phyloP scores from a whole-genome alignment of 768 basidiomycete genomes.

The Leccinum variicolor region DNA sequence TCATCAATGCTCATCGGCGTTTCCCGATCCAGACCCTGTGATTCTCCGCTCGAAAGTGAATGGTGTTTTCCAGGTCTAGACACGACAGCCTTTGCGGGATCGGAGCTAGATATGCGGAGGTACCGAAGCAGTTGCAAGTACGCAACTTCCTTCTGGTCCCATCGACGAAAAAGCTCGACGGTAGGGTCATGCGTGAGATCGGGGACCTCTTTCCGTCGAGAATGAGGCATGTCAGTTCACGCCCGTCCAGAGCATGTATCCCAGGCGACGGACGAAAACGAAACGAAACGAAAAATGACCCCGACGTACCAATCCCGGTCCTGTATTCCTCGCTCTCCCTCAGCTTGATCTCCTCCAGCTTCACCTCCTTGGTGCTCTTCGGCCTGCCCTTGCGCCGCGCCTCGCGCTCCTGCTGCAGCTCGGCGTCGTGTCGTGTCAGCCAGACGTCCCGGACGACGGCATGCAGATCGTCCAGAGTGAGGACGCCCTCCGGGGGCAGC shows the following conservation, averaged over 20 bases:
- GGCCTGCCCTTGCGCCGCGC: conserved; percentile 71
- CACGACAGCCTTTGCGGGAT: conserved; percentile 45
- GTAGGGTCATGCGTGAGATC: conserved; percentile 74
- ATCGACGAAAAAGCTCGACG: conserved; percentile 66
- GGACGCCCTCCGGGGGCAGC: conserved; percentile 53
- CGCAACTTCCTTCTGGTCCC: conserved; percentile 75
- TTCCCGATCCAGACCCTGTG: conserved; percentile 16
- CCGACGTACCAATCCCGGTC: conserved; percentile 67
- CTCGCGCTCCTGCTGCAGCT: conserved; percentile 57
- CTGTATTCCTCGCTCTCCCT: conserved; percentile 71
- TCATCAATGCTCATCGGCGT: conserved; percentile 27
- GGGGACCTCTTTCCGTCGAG: conserved; percentile 54
- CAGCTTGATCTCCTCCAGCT: conserved; percentile 67
- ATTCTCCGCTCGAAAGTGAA: conserved; percentile 22
- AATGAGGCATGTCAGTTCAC: background rate
- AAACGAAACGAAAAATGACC: conserved; percentile 18
- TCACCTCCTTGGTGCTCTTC: conserved; percentile 63
- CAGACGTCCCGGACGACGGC: conserved; percentile 61
- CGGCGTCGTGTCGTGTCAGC: conserved; percentile 68
- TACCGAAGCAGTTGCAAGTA: conserved; percentile 72
- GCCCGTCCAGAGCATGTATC: background rate
- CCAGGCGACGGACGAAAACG: background rate
- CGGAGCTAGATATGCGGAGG: conserved; percentile 65
- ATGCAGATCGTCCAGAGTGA: conserved; percentile 68
- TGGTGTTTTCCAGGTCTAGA: conserved; percentile 62